Evolutionary conservation across 2,329 filamentous ascomycete species (phyloP), one percentile per base, ranked within the genome.

Genomic region (Chaetomiaceae sp.): DNA sequence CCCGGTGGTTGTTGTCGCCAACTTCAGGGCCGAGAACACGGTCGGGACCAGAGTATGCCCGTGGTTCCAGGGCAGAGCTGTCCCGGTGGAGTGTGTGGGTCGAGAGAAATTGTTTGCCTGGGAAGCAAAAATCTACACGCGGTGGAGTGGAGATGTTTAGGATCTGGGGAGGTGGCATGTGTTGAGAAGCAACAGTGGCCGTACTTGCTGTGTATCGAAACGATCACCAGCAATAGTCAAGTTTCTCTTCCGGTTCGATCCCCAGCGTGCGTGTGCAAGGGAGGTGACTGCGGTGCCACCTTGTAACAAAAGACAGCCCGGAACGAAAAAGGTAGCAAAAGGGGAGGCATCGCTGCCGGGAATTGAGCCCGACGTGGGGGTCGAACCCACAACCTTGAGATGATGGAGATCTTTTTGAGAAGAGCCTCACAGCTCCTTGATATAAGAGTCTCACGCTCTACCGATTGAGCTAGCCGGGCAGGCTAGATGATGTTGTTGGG

Each of bases 381-480:
- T 55, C 53, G 53, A 55, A 55, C 53, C 53, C 53, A 48, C 53
- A 55, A 55, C 53, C 53, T 55, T 55, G 53, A 55, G 53, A 55
- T 55, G 16, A n/a, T 41, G 51, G 46, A 54, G 45, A 49, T 27
- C 42, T 50, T 21, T n/a, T n/a, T n/a, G n/a, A n/a, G n/a, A n/a
- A n/a, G n/a, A n/a, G n/a, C 25, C 9, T 27, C 25, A 27, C 5
- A 27, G 25, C 25, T n/a, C 25, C 5, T 5, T 5, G 25, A 27
- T 27, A 5, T 79, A 79, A 80, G 82, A 85, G 82, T 84, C 81
- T 83, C 77, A 84, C 81, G 81, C 81, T 85, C 82, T 85, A 84
- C 79, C 78, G 78, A 82, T 82, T 82, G 79, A 82, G 79, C 79
- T 82, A 83, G 75, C 77, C 75, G 72, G 76, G 76, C 75, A 57